phyloP scores from a whole-genome alignment of 2,329 filamentous ascomycete genomes.

The Trichophyton mentagrophytes region DNA sequence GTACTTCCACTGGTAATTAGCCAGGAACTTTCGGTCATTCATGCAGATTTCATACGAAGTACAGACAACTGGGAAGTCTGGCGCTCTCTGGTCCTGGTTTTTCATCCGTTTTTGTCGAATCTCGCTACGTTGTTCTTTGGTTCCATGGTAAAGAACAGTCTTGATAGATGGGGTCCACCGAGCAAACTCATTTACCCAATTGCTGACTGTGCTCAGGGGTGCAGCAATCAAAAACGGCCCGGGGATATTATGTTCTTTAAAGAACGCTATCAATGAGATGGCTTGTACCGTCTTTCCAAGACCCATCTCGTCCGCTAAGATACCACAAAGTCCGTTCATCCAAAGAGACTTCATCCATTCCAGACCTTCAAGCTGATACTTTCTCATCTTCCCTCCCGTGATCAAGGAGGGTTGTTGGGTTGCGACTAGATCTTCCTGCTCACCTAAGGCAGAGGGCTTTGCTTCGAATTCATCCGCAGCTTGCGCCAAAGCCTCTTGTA shows the following conservation, averaged over 20 bases:
- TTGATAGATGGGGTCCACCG: constrained; percentile 84
- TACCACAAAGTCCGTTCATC: constrained; percentile 85
- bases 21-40: constrained; percentile 68
- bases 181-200: constrained; percentile 90
- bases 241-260: constrained; percentile 75
- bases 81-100: constrained; percentile 50
- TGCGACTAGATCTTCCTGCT: constrained; percentile 56
- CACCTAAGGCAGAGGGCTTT: constrained; percentile 48
- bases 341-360: constrained; percentile 79
- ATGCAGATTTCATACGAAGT: constrained; percentile 96
- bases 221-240: constrained; percentile 87
- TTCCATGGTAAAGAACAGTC: constrained; percentile 81
- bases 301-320: constrained; percentile 89
- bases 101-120: constrained; percentile 63
- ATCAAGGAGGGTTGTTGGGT: constrained; percentile 77
- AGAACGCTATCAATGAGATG: constrained; percentile 71
- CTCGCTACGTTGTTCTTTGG: constrained; percentile 59
- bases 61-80: constrained; percentile 77
- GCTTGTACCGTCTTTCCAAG: constrained; percentile 86
- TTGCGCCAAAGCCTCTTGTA: constrained; percentile 46
- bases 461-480: constrained; percentile 46
- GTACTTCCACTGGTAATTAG: constrained; percentile 85
- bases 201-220: constrained; percentile 79
- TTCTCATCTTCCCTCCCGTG: constrained; percentile 77
- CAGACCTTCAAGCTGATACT: constrained; percentile 85